A percentile compares a stretch with the other conserved stretches of the same genome.
These are phyloP conservation scores for Beta vulgaris DNA, from an alignment of 148 eudicot genomes.

Conservation along the genomic window DNA sequence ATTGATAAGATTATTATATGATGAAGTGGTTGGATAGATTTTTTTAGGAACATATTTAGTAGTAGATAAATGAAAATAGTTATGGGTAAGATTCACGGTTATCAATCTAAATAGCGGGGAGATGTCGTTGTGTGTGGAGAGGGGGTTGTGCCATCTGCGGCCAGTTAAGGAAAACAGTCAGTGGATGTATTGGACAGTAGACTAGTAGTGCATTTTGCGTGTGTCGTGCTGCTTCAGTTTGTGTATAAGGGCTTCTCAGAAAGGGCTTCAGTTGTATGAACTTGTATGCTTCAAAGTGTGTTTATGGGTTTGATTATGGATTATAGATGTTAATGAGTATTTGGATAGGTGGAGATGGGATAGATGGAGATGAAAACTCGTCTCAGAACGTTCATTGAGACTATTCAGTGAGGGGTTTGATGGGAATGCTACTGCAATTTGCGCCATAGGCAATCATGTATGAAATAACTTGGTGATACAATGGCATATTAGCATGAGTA, in stretches of 20 bases:
- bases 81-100: too few species aligned
- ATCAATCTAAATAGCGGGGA: too few species aligned
- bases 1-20: not conserved
- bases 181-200: not conserved
- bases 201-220: not conserved
- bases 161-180: slow-evolving; percentile 5
- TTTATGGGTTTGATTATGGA: not conserved
- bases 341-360: not conserved
- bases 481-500: not conserved
- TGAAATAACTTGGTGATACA: not conserved
- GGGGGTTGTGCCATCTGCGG: too few species aligned
- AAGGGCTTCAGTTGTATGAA: not conserved
- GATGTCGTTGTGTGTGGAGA: too few species aligned
- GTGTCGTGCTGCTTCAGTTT: not conserved
- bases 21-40: not conserved
- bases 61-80: too few species aligned
- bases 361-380: not conserved
- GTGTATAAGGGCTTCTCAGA: not conserved
- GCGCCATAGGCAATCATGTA: not conserved
- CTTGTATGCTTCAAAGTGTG: not conserved
- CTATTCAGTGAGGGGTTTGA: not conserved
- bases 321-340: not conserved
- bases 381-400: not conserved
- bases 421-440: not conserved
- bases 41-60: not conserved